These are phyloP conservation scores for Bruguiera hainesii DNA, from an alignment of 441 rosid species.

Conservation along the genomic window DNA sequence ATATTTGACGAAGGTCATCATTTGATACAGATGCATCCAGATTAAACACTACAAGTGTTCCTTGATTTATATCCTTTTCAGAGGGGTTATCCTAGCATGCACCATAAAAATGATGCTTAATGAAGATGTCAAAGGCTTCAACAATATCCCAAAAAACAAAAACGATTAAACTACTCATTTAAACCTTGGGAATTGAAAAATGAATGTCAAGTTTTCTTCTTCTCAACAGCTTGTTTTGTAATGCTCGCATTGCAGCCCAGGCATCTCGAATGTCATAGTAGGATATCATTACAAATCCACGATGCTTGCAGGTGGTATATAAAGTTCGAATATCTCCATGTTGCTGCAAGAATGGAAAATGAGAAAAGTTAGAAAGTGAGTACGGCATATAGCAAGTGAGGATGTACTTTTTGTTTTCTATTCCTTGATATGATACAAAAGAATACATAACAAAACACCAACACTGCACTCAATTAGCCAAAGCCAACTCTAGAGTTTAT, in stretches of 20 bases:
- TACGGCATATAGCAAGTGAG: background rate
- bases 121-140: conserved; percentile 15
- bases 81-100: conserved; percentile 74
- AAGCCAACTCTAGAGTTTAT: too few species aligned
- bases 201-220: conserved; percentile 85
- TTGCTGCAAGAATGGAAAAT: conserved; percentile 42
- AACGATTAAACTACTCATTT: conserved; percentile 7
- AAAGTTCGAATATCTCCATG: conserved; percentile 86
- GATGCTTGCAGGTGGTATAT: conserved; percentile 86
- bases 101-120: conserved; percentile 15
- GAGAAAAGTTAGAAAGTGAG: conserved; percentile 21
- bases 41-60: conserved; percentile 81
- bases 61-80: conserved; percentile 85
- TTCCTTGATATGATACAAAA: too few species aligned
- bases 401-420: background rate
- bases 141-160: conserved; percentile 1
- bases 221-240: conserved; percentile 75
- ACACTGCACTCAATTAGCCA: too few species aligned
- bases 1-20: conserved; percentile 72
- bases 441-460: too few species aligned
- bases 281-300: conserved; percentile 92
- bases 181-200: conserved; percentile 88
- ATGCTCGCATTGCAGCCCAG: conserved; percentile 80
- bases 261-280: conserved; percentile 88
- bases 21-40: conserved; percentile 79